phyloP scores from a whole-genome alignment of 768 basidiomycete species.

The Amanita phalloides region DNA sequence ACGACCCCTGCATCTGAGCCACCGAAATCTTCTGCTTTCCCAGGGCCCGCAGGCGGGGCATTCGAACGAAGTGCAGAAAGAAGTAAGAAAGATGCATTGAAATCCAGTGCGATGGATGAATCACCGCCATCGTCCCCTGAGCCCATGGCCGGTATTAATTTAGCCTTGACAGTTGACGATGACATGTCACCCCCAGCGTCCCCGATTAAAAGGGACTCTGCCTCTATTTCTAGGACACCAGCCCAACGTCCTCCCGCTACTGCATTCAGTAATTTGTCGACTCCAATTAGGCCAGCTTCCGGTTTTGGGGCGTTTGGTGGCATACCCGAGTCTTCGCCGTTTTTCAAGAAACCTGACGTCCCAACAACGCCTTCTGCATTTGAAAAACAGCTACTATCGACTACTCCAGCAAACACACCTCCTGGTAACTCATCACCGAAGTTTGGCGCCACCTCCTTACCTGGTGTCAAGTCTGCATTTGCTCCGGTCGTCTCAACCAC shows the following conservation, averaged over 20 bases:
- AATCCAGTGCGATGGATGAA: neutral
- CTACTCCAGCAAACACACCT: slow-evolving; percentile 11
- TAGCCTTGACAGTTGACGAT: slow-evolving; percentile 4
- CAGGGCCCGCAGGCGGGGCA: too few species aligned
- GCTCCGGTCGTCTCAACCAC: slow-evolving; percentile 15
- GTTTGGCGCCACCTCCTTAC: slow-evolving; percentile 27
- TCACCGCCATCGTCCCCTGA: slow-evolving; percentile 20
- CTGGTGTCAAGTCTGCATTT: slow-evolving; percentile 25
- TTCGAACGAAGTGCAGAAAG: too few species aligned
- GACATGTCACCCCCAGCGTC: slow-evolving; percentile 9
- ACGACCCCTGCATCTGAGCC: neutral
- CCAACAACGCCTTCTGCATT: slow-evolving; percentile 28
- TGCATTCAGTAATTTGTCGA: slow-evolving; percentile 22
- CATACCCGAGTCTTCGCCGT: slow-evolving; percentile 38
- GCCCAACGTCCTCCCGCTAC: slow-evolving; percentile 2
- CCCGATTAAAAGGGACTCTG: slow-evolving; percentile 5
- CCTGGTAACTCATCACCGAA: slow-evolving; percentile 17
- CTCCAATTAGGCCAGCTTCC: slow-evolving; percentile 24
- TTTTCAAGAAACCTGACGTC: slow-evolving; percentile 31
- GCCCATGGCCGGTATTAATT: slow-evolving; percentile 4
- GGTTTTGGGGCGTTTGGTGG: slow-evolving; percentile 41
- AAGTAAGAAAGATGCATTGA: neutral
- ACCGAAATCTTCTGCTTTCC: neutral
- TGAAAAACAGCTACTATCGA: neutral
- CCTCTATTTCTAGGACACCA: slow-evolving; percentile 5